A percentile compares a stretch with the other conserved stretches of the same genome.
These are phyloP conservation scores for Daedaleopsis nitida DNA, from an alignment of 768 basidiomycete genomes.

Conservation along the genomic window DNA sequence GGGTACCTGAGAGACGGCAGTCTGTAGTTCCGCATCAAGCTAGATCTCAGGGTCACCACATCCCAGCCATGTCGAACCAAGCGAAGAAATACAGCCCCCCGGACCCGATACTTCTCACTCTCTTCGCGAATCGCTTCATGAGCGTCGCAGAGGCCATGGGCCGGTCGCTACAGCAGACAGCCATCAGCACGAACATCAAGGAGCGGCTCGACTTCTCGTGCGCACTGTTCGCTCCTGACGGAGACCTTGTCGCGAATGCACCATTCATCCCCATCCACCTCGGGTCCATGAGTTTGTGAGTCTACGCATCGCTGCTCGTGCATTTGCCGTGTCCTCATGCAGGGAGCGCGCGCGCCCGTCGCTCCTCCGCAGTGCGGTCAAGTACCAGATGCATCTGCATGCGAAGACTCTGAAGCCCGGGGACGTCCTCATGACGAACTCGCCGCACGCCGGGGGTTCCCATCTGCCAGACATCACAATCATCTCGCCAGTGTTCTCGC, in stretches of 20 bases:
- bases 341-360: neutral
- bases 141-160: conserved; percentile 97
- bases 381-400: conserved; percentile 84
- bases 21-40: no score
- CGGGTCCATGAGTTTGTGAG: conserved; percentile 90
- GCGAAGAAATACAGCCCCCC: conserved; percentile 42
- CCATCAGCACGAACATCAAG: conserved; percentile 94
- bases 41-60: no score
- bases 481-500: conserved; percentile 88
- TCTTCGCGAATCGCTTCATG: conserved; percentile 98
- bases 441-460: conserved; percentile 87
- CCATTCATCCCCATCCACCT: conserved; percentile 89
- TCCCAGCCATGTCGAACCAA: conserved; percentile 16
- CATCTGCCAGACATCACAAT: conserved; percentile 90
- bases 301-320: conserved; percentile 13
- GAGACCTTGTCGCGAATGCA: conserved; percentile 92
- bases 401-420: conserved; percentile 77
- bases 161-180: conserved; percentile 83
- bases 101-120: conserved; percentile 85
- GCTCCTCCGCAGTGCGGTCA: conserved; percentile 60
- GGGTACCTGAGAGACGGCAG: no score
- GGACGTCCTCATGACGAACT: conserved; percentile 93
- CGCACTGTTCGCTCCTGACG: conserved; percentile 93
- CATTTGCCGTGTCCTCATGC: neutral
- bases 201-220: conserved; percentile 95